These are phyloP conservation scores for Tagetes erecta DNA, from an alignment of 129 eudicot species.

Conservation along the genomic window DNA sequence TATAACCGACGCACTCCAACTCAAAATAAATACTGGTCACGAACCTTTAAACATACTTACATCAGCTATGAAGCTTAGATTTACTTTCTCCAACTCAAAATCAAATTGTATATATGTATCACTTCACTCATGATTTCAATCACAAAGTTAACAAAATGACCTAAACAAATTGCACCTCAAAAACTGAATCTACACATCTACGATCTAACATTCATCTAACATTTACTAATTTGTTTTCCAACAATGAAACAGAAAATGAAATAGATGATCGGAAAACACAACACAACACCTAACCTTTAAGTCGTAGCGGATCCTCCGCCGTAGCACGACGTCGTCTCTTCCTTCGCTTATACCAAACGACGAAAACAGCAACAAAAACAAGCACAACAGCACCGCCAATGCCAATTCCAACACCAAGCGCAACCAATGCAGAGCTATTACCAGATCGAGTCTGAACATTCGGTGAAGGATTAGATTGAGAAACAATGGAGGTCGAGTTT, in stretches of 20 bases:
- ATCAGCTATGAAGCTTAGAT: conserved; percentile 16
- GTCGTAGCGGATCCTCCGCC: conserved; percentile 37
- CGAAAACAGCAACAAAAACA: conserved; percentile 50
- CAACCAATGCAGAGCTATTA: conserved; percentile 43
- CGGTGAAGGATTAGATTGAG: conserved; percentile 32
- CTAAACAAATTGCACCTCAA: too few species aligned
- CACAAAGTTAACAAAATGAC: not conserved
- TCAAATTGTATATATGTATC: not conserved
- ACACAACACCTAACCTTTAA: conserved; percentile 39
- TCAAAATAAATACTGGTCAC: too few species aligned
- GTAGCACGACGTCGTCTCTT: conserved; percentile 42
- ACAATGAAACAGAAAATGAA: not conserved
- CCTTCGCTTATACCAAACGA: conserved; percentile 52
- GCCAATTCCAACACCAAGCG: conserved; percentile 76
- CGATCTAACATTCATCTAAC: not conserved
- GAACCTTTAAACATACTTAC: not conserved
- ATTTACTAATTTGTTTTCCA: not conserved
- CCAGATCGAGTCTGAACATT: conserved; percentile 23
- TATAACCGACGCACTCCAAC: too few species aligned
- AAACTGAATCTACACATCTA: conserved; percentile 11
- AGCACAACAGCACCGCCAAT: conserved; percentile 71
- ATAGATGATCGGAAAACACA: not conserved
- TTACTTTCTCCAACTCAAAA: conserved; percentile 7
- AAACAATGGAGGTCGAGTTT: conserved; percentile 3
- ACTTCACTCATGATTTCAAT: not conserved